These are phyloP conservation scores for Onygena corvina DNA, from an alignment of 2,329 filamentous ascomycete species.

Conservation along the genomic window DNA sequence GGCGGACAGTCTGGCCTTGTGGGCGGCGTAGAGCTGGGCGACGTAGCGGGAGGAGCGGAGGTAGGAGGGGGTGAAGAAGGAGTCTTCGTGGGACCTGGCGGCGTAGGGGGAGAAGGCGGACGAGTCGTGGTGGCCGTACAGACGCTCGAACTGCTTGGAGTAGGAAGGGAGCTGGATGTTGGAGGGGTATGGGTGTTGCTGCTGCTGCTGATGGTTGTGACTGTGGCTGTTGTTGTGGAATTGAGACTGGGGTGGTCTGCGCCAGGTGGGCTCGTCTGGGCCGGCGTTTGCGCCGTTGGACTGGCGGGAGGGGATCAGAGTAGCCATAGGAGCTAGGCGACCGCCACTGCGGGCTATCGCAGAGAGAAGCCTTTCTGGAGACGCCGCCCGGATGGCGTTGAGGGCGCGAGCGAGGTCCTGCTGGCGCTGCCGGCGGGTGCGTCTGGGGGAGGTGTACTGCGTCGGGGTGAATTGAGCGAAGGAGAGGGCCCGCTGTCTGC, in stretches of 20 bases:
- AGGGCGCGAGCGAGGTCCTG: no score
- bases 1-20: conserved; percentile 48
- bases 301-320: no score
- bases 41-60: conserved; percentile 67
- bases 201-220: background rate
- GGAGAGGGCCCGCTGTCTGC: no score
- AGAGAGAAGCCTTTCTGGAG: no score
- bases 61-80: conserved; percentile 77
- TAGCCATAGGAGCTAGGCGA: no score
- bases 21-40: conserved; percentile 57
- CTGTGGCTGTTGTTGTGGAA: conserved; percentile 1
- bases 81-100: conserved; percentile 26
- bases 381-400: no score
- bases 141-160: conserved; percentile 1
- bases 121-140: background rate
- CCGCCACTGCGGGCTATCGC: no score
- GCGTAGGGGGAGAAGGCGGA: background rate
- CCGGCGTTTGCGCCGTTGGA: no score
- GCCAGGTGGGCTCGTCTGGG: no score
- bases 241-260: background rate
- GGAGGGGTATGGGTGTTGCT: background rate
- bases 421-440: no score
- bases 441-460: no score
- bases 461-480: no score
- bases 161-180: conserved; percentile 2